Conservation (phyloP, 1,139 yeast genomes). For the Wickerhamomyces sp. region DNA sequence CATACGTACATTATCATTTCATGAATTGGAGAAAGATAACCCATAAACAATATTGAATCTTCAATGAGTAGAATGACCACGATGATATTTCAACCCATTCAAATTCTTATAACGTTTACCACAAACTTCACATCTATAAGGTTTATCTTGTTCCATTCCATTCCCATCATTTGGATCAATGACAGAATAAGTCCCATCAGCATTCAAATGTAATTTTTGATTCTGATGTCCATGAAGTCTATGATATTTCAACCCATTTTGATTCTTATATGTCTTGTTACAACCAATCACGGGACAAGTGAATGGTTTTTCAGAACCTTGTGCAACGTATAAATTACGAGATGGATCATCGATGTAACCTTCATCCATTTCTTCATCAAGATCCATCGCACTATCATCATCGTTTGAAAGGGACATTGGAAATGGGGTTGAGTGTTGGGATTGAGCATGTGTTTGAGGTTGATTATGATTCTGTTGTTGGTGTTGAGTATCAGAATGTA, state of each 20-base stretch:
- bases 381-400: slow-evolving; percentile 32
- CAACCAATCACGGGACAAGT: slow-evolving; percentile 98
- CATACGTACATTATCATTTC: too few species aligned
- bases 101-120: slow-evolving; percentile 95
- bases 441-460: background rate
- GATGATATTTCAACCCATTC: slow-evolving; percentile 93
- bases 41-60: too few species aligned
- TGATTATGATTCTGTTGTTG: slow-evolving; percentile 4
- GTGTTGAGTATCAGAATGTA: background rate
- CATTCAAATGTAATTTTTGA: slow-evolving; percentile 83
- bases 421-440: slow-evolving; percentile 19
- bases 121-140: slow-evolving; percentile 96
- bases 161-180: slow-evolving; percentile 94
- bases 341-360: slow-evolving; percentile 91
- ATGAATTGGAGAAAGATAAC: too few species aligned
- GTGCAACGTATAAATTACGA: slow-evolving; percentile 86
- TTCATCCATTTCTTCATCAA: slow-evolving; percentile 34
- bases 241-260: slow-evolving; percentile 94
- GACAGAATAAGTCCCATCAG: slow-evolving; percentile 89
- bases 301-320: slow-evolving; percentile 91
- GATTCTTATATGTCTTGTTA: slow-evolving; percentile 95
- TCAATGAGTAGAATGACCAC: slow-evolving; percentile 95
- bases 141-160: slow-evolving; percentile 95
- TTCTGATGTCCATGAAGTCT: slow-evolving; percentile 96
- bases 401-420: slow-evolving; percentile 17